These are phyloP conservation scores for Lenwebbia sp. DNA, from an alignment of 345 rosid species.

Conservation along the genomic window DNA sequence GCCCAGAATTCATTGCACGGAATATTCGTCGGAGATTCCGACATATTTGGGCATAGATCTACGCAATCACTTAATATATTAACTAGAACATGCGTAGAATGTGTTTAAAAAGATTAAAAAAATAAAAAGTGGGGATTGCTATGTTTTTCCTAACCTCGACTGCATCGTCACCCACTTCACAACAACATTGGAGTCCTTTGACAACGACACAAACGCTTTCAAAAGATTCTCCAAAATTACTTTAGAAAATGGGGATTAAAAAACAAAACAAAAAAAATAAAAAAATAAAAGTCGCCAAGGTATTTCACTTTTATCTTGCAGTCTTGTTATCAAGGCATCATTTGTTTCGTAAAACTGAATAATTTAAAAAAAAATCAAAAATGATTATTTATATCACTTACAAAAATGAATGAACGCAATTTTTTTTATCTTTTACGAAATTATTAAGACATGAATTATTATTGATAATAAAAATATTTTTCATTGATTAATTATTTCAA, in stretches of 20 bases:
- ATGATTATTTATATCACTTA: no score
- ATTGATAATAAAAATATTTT: no score
- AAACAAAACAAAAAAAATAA: no score
- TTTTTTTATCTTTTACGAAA: no score
- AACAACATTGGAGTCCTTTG: background rate
- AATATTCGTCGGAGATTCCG: background rate
- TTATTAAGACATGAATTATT: no score
- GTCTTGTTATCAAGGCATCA: no score
- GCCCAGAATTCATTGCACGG: background rate
- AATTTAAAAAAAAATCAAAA: no score
- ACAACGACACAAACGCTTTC: background rate
- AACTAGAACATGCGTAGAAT: background rate
- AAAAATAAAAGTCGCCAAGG: no score
- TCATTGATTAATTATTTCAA: no score
- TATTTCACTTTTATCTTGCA: no score
- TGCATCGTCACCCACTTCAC: background rate
- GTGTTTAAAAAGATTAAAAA: background rate
- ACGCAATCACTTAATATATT: background rate
- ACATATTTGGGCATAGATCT: background rate
- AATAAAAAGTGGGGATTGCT: background rate
- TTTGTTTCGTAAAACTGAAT: no score
- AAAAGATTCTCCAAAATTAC: background rate
- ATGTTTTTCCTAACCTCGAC: background rate
- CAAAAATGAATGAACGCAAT: no score
- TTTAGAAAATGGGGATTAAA: background rate